Evolutionary conservation across 2,329 filamentous ascomycete genomes (phyloP).

Genomic region (Furcasterigmium sp.): DNA sequence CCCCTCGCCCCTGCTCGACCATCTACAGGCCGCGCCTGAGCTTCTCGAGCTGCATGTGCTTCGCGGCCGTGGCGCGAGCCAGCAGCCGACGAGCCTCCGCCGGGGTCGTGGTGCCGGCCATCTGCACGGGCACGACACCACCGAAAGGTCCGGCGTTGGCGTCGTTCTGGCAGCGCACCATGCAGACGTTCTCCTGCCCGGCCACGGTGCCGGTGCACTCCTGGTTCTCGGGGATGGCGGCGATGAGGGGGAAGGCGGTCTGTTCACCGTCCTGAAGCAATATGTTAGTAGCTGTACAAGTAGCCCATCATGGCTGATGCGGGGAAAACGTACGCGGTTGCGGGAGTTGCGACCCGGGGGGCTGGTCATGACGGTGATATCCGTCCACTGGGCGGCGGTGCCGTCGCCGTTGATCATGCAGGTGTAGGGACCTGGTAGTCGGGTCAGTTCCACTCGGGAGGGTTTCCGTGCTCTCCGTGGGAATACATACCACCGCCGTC

Average conservation of each 20-base stretch:
- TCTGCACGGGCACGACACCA: constrained; percentile 25
- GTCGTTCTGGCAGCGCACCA: constrained; percentile 53
- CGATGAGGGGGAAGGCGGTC: constrained; percentile 41
- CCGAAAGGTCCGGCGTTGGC: constrained; percentile 54
- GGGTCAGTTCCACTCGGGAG: neutral
- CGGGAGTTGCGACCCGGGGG: constrained; percentile 44
- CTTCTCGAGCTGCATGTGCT: neutral
- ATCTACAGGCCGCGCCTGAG: neutral
- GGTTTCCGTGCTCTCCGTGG: neutral
- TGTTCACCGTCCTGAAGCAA: constrained; percentile 24
- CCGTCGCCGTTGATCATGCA: constrained; percentile 53
- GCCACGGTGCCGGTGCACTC: constrained; percentile 51
- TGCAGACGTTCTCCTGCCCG: constrained; percentile 49
- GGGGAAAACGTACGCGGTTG: constrained; percentile 27
- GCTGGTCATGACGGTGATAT: constrained; percentile 45
- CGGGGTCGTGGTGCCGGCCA: constrained; percentile 6
- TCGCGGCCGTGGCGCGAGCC: constrained; percentile 7
- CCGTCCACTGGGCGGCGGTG: constrained; percentile 42
- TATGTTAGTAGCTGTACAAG: neutral
- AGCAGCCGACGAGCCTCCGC: constrained; percentile 11
- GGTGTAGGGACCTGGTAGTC: constrained; percentile 36
- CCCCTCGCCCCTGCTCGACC: too few relatives aligned
- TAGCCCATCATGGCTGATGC: neutral
- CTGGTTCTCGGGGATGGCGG: constrained; percentile 44
- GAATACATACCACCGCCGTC: constrained; percentile 7